Evolutionary conservation across 306 rosid species (phyloP).

Genomic region (Echinosophora koreensis): DNA sequence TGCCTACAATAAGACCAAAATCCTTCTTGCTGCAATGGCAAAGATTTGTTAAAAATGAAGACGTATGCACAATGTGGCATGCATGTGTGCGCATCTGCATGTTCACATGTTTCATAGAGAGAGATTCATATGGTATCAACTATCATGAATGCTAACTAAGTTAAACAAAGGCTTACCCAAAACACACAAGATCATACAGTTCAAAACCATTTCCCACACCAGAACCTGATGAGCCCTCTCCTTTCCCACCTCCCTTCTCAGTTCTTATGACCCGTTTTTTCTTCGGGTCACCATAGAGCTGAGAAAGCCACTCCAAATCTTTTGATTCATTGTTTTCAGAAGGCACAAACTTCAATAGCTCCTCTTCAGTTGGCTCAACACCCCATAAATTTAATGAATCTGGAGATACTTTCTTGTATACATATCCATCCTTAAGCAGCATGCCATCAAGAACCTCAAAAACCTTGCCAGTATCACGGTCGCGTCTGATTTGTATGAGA

Average conservation of each 20-base stretch:
- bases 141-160: slow-evolving; percentile 38
- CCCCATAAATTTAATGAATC: slow-evolving; percentile 93
- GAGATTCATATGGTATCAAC: background rate
- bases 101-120: background rate
- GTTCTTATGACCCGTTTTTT: slow-evolving; percentile 55
- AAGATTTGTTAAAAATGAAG: slow-evolving; percentile 31
- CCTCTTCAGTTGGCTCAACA: slow-evolving; percentile 85
- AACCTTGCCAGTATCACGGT: slow-evolving; percentile 74
- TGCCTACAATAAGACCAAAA: slow-evolving; percentile 82
- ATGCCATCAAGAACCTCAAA: slow-evolving; percentile 80
- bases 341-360: slow-evolving; percentile 72
- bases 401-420: slow-evolving; percentile 76
- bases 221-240: slow-evolving; percentile 73
- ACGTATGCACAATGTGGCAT: background rate
- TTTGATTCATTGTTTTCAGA: slow-evolving; percentile 71
- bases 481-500: slow-evolving; percentile 74
- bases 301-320: slow-evolving; percentile 88
- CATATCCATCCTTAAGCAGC: slow-evolving; percentile 89
- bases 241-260: slow-evolving; percentile 74
- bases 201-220: slow-evolving; percentile 60
- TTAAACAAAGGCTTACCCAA: slow-evolving; percentile 71
- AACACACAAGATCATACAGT: slow-evolving; percentile 81
- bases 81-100: background rate
- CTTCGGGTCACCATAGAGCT: slow-evolving; percentile 80
- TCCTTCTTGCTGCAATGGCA: slow-evolving; percentile 80